Evolutionary conservation across 2,329 filamentous ascomycete species (phyloP), one percentile per base, ranked within the genome.

Genomic region (Penicillium sp.): DNA sequence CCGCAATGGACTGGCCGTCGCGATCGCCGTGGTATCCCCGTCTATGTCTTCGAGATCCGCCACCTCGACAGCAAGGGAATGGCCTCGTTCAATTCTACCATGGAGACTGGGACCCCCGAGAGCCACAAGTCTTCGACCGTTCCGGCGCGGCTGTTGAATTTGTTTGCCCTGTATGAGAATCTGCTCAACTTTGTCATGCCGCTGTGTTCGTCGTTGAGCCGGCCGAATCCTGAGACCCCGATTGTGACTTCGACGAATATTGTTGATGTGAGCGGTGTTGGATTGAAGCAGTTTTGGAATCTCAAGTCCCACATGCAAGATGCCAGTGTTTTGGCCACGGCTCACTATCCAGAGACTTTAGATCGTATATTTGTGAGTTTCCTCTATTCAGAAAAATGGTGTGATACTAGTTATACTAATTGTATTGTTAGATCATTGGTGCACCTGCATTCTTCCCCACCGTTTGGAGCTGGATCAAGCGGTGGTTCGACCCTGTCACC

Each of bases 111-210:
- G 13, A 69, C 70, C 34, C 70, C 71, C 42, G 74, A 74, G 54
- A 74, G 80, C 51, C 80, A 83, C 50, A 75, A 79, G 46, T 67
- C 56, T 49, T 68, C 68, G 22, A 57, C 64, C 77, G 62, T 67
- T 1, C 76, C 84, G 0, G 71, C 82, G 16, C 86, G 86, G 57
- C 76, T 95, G 57, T 72, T 95, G 35, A 84, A 87, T 15, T 75
- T 96, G 4, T 95, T 95, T 61, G 87, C 89, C 1, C 74, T 95
- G 11, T 96, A 96, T 69, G 90, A 96, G 69, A 92, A 92, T 66
- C 74, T 95, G 40, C 88, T 84, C 23, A 77, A 84, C 52, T 95
- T 95, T 65, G 81, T 82, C 48, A 80, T 93, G 69, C 89, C 90
- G 2, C 68, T 95, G 30, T 89, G 85, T 68, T 85, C 86, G 26